Percentiles rank a stretch among this genome's conserved stretches.
phyloP scores from a whole-genome alignment of 1,139 yeast genomes.

The Magnusiomyces fungicola region DNA sequence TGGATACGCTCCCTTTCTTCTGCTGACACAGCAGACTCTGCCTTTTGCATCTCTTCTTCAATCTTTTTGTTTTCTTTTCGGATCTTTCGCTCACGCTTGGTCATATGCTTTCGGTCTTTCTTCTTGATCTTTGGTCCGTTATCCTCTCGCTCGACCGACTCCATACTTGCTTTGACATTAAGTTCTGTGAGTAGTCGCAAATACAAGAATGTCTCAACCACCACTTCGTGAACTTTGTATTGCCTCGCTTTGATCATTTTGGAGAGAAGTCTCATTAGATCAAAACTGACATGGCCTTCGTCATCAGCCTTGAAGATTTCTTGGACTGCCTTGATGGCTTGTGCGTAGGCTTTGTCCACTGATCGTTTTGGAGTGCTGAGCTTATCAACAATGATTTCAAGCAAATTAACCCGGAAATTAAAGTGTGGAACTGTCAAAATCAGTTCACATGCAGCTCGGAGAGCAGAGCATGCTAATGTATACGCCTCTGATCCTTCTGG shows the following conservation, averaged over 20 bases:
- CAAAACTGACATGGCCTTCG: conserved; percentile 77
- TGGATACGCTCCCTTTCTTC: conserved; percentile 83
- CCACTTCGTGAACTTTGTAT: conserved; percentile 78
- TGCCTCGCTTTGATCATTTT: conserved; percentile 68
- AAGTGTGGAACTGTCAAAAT: conserved; percentile 64
- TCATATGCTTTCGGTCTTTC: conserved; percentile 81
- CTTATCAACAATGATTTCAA: conserved; percentile 53
- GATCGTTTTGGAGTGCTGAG: conserved; percentile 23
- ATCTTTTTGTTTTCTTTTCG: conserved; percentile 81
- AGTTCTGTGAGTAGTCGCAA: conserved; percentile 73
- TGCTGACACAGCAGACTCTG: conserved; percentile 79
- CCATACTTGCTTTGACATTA: conserved; percentile 47
- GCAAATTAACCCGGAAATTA: conserved; percentile 68
- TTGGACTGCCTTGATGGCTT: conserved; percentile 61
- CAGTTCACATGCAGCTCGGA: conserved; percentile 76
- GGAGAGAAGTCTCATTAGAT: conserved; percentile 56
- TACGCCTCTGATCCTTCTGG: conserved; percentile 27
- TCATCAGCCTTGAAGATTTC: conserved; percentile 56
- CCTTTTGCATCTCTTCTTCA: conserved; percentile 80
- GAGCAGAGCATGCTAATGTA: conserved; percentile 49
- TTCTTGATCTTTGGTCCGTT: conserved; percentile 52
- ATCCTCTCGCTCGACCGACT: conserved; percentile 41
- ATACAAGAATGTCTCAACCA: conserved; percentile 64
- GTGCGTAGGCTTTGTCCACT: conserved; percentile 39
- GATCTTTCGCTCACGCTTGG: conserved; percentile 80